phyloP scores from a whole-genome alignment of 2,329 filamentous ascomycete genomes.

The Sphaerulina musiva region DNA sequence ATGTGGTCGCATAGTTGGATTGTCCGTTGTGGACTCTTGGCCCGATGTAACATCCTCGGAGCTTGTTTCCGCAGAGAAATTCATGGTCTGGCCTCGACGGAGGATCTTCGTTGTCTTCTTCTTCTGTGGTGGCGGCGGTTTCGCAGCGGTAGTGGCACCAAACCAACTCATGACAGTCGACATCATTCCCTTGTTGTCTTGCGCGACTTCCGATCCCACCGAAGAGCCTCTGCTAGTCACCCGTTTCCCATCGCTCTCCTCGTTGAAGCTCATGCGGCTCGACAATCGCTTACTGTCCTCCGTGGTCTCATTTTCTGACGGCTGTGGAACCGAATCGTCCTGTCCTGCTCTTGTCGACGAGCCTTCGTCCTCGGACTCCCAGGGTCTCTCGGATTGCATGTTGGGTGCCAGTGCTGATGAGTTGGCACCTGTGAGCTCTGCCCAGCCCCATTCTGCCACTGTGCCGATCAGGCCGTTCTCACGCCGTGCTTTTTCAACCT shows the following conservation, averaged over 20 bases:
- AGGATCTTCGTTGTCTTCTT: conserved; percentile 34
- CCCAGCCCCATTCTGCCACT: conserved; percentile 89
- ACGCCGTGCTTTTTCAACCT: conserved; percentile 87
- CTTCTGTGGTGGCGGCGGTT: conserved; percentile 30
- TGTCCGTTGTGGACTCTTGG: conserved; percentile 22
- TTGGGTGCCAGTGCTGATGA: conserved; percentile 48
- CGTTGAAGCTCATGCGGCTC: conserved; percentile 33
- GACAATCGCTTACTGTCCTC: conserved; percentile 48
- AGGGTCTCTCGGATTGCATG: conserved; percentile 18
- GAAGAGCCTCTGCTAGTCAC: conserved; percentile 19
- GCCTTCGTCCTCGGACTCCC: conserved; percentile 24
- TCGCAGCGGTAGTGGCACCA: conserved; percentile 55
- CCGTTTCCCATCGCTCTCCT: conserved; percentile 39
- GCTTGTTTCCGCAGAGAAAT: conserved; percentile 36
- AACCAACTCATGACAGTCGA: conserved; percentile 66
- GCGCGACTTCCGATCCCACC: neutral
- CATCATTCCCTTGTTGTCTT: conserved; percentile 35
- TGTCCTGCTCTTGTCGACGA: conserved; percentile 25
- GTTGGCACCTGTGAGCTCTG: conserved; percentile 71
- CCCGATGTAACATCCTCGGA: conserved; percentile 20
- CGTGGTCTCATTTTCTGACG: conserved; percentile 56
- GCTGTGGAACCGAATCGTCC: conserved; percentile 57
- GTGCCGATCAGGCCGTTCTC: conserved; percentile 91
- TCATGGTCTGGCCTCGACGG: conserved; percentile 65
- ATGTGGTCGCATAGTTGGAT: conserved; percentile 30